Conservation (phyloP, 1,284 basidiomycete species). For the Neonothopanus nambi region DNA sequence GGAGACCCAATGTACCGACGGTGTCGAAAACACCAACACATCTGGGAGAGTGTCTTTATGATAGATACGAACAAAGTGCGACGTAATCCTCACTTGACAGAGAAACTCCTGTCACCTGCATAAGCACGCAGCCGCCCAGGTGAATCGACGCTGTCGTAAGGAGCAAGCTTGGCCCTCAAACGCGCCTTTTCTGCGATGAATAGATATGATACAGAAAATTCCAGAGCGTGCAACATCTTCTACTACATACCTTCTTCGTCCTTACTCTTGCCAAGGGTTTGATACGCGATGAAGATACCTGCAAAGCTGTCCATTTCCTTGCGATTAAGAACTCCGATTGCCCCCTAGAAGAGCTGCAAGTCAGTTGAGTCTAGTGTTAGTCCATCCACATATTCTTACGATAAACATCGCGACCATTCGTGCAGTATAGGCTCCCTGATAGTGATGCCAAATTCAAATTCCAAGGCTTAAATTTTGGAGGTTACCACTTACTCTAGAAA, state of each 20-base stretch:
- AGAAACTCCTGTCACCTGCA: conserved; percentile 48
- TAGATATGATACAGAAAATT: neutral
- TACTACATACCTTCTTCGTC: conserved; percentile 43
- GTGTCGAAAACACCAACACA: conserved; percentile 75
- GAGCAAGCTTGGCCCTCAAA: conserved; percentile 45
- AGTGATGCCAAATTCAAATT: neutral
- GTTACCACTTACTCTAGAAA: conserved; percentile 52
- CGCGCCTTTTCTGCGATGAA: conserved; percentile 39
- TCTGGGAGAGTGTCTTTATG: conserved; percentile 34
- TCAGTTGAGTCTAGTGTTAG: neutral
- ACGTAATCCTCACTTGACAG: conserved; percentile 53
- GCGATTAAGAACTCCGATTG: conserved; percentile 65
- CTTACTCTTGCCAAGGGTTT: conserved; percentile 56
- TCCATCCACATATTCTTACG: conserved; percentile 31
- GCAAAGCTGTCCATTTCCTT: conserved; percentile 71
- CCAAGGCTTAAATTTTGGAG: conserved; percentile 3
- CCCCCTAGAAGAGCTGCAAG: conserved; percentile 40
- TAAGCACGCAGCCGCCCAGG: conserved; percentile 53
- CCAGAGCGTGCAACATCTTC: neutral
- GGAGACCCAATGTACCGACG: conserved; percentile 67
- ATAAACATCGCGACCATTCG: conserved; percentile 71
- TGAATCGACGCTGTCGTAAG: conserved; percentile 51
- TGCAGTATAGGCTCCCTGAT: conserved; percentile 68
- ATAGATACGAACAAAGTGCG: neutral
- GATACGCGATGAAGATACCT: conserved; percentile 58